Evolutionary conservation across 306 rosid genomes (phyloP), one percentile per base, ranked within the genome.

Genomic region (Vicia villosa): DNA sequence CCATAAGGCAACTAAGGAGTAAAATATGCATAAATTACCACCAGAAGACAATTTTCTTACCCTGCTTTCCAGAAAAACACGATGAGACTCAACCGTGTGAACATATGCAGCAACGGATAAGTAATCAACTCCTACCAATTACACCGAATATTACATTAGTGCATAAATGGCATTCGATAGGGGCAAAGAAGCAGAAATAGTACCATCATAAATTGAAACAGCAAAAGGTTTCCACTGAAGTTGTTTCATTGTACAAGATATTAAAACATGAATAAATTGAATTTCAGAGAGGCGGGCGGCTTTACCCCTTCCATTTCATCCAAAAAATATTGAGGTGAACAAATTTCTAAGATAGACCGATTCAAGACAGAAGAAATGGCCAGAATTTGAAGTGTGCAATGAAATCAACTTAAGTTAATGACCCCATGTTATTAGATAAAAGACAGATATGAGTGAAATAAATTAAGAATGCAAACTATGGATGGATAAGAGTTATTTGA

Each of bases 111-210:
- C 86, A 55, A 16, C 86, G 34, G 86, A 82, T 57, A 79, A 67
- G 76, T 79, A 82, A 72, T 82, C 86, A 79, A 82, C 28, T 67
- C 86, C 86, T 82, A 61, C 59, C 73, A 79, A 73, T 74, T 46
- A 52, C 54, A 69, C 52, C 50, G 4, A 32, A 61, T 78, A 70
- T 43, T 45, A 34, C 42, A 70, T 52, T 69, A 81, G 51, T 8
- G 30, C 66, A 32, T 21, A 40, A 51, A 37, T 32, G 54, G 10
- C 32, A 36, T 16, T 19, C 19, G 24, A 24, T n/a, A 66, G 47
- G 19, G 1, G 28, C 28, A 5, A 56, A 45, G 10, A 3, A 12
- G 8, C 8, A 22, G 20, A 64, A 21, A 42, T 55, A 38, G 40
- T 56, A 58, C 82, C 41, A 47, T 54, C 30, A 37, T 58, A 52